Percentiles rank a stretch among this genome's conserved stretches.
Conservation (phyloP, 2,329 filamentous ascomycete genomes). For the Verticillium longisporum region DNA sequence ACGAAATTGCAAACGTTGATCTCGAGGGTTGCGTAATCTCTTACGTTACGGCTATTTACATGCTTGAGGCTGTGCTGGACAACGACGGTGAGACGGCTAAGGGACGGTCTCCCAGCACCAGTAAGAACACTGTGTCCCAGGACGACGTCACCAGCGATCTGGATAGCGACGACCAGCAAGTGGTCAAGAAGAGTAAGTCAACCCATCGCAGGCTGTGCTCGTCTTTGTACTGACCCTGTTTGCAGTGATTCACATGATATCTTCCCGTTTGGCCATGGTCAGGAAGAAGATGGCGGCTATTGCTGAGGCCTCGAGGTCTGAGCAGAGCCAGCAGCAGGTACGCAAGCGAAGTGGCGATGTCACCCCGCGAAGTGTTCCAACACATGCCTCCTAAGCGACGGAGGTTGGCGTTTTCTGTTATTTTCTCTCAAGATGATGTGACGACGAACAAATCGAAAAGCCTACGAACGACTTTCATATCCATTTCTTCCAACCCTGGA, state of each 20-base stretch:
- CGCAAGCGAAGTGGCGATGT: constrained; percentile 49
- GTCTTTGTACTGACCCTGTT: background rate
- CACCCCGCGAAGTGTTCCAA: constrained; percentile 47
- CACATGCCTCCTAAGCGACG: constrained; percentile 29
- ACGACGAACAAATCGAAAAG: background rate
- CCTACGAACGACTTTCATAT: background rate
- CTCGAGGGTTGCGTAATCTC: constrained; percentile 82
- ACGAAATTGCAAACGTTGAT: constrained; percentile 90
- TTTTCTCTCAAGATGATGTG: background rate
- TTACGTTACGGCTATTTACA: constrained; percentile 86
- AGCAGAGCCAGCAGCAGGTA: constrained; percentile 31
- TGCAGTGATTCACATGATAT: constrained; percentile 58
- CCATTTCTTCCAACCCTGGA: background rate
- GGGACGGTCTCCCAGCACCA: constrained; percentile 27
- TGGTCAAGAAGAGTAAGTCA: constrained; percentile 63
- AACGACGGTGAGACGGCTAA: constrained; percentile 57
- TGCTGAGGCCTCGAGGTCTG: constrained; percentile 47
- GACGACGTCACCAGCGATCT: constrained; percentile 38
- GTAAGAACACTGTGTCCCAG: constrained; percentile 32
- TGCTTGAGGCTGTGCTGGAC: constrained; percentile 92
- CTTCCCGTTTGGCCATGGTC: constrained; percentile 45
- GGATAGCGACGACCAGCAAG: constrained; percentile 65
- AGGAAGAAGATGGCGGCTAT: constrained; percentile 57
- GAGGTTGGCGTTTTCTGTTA: background rate
- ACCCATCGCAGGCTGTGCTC: too few species aligned